phyloP scores from a whole-genome alignment of 2,329 filamentous ascomycete genomes.

The Exophiala sideris region DNA sequence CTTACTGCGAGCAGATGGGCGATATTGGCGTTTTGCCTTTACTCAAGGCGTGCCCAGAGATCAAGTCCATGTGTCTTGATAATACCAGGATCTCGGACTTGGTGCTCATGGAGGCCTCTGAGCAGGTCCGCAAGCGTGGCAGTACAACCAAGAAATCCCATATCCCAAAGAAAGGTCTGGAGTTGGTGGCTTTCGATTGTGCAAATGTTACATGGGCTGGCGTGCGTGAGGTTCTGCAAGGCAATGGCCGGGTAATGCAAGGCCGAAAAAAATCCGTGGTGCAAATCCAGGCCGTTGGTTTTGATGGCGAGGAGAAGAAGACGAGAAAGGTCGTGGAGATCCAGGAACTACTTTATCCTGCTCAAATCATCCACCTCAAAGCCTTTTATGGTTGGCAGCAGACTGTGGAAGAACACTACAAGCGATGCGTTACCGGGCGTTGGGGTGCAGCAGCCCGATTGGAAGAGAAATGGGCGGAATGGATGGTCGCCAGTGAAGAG shows the following conservation, averaged over 20 bases:
- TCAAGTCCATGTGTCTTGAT: conserved; percentile 78
- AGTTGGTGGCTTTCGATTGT: conserved; percentile 85
- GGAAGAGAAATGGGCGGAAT: conserved; percentile 88
- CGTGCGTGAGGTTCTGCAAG: conserved; percentile 77
- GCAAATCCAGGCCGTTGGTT: conserved; percentile 10
- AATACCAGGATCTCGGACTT: conserved; percentile 90
- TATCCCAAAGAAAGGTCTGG: conserved; percentile 61
- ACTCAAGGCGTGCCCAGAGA: conserved; percentile 67
- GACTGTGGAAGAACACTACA: conserved; percentile 90
- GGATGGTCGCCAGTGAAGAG: conserved; percentile 89
- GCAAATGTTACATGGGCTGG: conserved; percentile 90
- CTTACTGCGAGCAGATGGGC: conserved; percentile 81
- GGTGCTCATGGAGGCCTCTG: conserved; percentile 76
- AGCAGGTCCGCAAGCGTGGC: conserved; percentile 68
- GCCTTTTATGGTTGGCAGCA: conserved; percentile 95
- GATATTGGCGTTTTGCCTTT: conserved; percentile 81
- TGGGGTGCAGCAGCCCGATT: conserved; percentile 70
- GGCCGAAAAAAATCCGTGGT: conserved; percentile 26
- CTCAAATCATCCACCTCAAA: conserved; percentile 79
- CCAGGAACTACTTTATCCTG: conserved; percentile 57
- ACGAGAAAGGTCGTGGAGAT: conserved; percentile 23
- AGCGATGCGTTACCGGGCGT: conserved; percentile 76
- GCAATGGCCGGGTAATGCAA: conserved; percentile 68
- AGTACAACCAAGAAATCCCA: conserved; percentile 42
- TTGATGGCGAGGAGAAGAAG: conserved; percentile 19